Percentiles rank a stretch among this genome's conserved stretches.
Evolutionary conservation across 257 asterid genomes (phyloP).

Genomic region (Gentiana dahurica): DNA sequence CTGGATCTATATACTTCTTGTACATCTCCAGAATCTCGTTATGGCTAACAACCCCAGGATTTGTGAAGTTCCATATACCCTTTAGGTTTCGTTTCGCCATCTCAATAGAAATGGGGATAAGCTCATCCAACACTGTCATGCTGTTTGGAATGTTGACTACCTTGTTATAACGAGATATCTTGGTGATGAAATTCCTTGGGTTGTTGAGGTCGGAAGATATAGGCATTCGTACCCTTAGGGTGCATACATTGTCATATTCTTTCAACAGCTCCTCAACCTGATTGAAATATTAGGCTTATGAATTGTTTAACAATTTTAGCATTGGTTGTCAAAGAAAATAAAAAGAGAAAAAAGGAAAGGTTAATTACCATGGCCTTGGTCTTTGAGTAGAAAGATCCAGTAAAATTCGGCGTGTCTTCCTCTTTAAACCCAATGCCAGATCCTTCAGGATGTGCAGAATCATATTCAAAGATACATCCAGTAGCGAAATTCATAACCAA

Average conservation of each 20-base stretch:
- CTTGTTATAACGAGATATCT: slow-evolving; percentile 57
- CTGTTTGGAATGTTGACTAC: slow-evolving; percentile 90
- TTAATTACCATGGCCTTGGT: slow-evolving; percentile 74
- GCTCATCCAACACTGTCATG: slow-evolving; percentile 82
- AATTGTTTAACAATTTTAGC: background rate
- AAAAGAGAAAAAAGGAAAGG: background rate
- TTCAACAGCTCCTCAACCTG: slow-evolving; percentile 82
- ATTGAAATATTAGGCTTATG: background rate
- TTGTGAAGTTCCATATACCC: slow-evolving; percentile 86
- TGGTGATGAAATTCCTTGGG: slow-evolving; percentile 82
- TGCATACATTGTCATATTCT: slow-evolving; percentile 74
- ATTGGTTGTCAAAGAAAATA: background rate
- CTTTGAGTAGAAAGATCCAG: slow-evolving; percentile 79
- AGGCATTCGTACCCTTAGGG: slow-evolving; percentile 80
- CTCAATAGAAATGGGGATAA: slow-evolving; percentile 75
- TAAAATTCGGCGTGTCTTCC: slow-evolving; percentile 74
- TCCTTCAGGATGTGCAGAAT: slow-evolving; percentile 63
- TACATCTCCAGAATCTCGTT: slow-evolving; percentile 78
- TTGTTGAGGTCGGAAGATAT: slow-evolving; percentile 69
- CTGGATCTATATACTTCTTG: slow-evolving; percentile 55
- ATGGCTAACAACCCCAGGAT: slow-evolving; percentile 80
- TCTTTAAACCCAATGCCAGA: slow-evolving; percentile 82
- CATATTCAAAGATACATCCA: slow-evolving; percentile 74
- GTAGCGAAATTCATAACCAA: slow-evolving; percentile 65
- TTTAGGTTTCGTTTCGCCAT: slow-evolving; percentile 80